Evolutionary conservation across 2,329 filamentous ascomycete species (phyloP).

Genomic region (Lecanicillium sp.): DNA sequence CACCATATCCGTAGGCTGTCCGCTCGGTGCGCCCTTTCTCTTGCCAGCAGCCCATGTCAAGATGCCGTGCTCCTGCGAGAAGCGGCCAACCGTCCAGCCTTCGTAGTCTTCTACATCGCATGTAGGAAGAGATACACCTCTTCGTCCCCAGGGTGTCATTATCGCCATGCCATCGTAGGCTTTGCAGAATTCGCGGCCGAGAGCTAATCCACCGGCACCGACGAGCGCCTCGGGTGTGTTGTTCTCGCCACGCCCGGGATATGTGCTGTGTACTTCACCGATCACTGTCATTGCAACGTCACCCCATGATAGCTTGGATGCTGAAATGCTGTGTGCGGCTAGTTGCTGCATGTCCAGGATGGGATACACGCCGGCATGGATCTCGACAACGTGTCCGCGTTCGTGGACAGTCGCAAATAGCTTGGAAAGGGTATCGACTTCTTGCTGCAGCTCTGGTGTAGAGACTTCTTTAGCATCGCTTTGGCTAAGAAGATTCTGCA

Average conservation of each 20-base stretch:
- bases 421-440: conserved; percentile 12
- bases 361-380: conserved; percentile 72
- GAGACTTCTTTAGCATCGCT: conserved; percentile 5
- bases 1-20: conserved; percentile 22
- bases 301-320: conserved; percentile 34
- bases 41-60: conserved; percentile 43
- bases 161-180: conserved; percentile 66
- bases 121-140: conserved; percentile 21
- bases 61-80: conserved; percentile 75
- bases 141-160: conserved; percentile 46
- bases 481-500: conserved; percentile 16
- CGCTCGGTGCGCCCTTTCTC: conserved; percentile 18
- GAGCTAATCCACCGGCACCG: conserved; percentile 58
- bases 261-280: conserved; percentile 63
- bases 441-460: conserved; percentile 12
- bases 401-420: conserved; percentile 20
- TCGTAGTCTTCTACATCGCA: conserved; percentile 27
- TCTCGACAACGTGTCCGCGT: conserved; percentile 45
- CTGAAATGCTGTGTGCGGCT: conserved; percentile 53
- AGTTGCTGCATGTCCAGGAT: conserved; percentile 73
- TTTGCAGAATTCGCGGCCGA: conserved; percentile 68
- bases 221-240: conserved; percentile 55
- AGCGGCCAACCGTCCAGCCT: conserved; percentile 60
- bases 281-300: conserved; percentile 61
- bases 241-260: conserved; percentile 45